phyloP scores from a whole-genome alignment of 2,329 filamentous ascomycete genomes.

The Hypoxylon sp. region DNA sequence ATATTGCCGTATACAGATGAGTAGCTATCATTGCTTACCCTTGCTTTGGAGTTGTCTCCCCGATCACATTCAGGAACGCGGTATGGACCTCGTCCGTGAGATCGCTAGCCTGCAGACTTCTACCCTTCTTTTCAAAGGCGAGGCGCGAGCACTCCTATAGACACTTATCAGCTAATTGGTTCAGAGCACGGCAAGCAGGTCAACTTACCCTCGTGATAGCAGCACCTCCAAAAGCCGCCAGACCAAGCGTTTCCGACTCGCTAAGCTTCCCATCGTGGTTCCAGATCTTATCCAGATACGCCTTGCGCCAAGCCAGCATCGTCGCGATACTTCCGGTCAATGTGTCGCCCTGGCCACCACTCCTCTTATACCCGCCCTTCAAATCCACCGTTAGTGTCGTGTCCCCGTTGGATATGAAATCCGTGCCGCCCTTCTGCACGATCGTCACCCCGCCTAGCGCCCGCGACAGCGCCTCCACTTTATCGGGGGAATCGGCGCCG shows the following conservation, averaged over 20 bases:
- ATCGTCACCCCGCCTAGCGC: constrained; percentile 90
- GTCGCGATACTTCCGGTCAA: constrained; percentile 91
- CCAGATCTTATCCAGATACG: constrained; percentile 89
- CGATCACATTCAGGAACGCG: constrained; percentile 84
- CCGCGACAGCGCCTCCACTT: constrained; percentile 75
- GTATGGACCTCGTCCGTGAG: constrained; percentile 89
- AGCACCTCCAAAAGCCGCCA: constrained; percentile 89
- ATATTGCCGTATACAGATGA: constrained; percentile 7
- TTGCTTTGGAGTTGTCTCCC: constrained; percentile 63
- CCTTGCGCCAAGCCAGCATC: constrained; percentile 86
- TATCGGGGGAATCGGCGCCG: constrained; percentile 54
- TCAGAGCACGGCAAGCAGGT: not conserved
- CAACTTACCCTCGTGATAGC: constrained; percentile 81
- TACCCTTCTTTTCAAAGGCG: constrained; percentile 86
- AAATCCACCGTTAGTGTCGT: constrained; percentile 82
- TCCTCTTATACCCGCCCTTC: constrained; percentile 86
- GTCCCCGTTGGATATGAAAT: constrained; percentile 85
- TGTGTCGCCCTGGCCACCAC: constrained; percentile 95
- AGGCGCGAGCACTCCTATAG: constrained; percentile 84
- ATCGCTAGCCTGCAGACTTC: constrained; percentile 92
- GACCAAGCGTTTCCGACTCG: constrained; percentile 73
- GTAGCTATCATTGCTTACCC: constrained; percentile 13
- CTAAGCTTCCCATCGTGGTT: constrained; percentile 65
- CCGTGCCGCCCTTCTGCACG: constrained; percentile 86
- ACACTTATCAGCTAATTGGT: not conserved